Base-by-base conservation (phyloP, 768 basidiomycete species). In the Russula ochroleuca region DNA sequence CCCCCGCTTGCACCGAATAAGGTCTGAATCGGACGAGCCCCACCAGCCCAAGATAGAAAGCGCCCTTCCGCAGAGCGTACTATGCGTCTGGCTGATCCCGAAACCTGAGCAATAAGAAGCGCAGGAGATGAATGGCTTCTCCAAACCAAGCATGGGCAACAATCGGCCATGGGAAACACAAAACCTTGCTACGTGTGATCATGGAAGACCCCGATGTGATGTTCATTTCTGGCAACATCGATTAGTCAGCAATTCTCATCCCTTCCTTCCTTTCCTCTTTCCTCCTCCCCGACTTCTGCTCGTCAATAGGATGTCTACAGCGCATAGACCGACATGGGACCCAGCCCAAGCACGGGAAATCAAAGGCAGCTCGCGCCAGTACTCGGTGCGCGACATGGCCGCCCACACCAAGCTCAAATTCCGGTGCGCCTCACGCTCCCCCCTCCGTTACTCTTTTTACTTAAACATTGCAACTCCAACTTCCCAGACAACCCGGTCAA, bases 321-420 rank as follows among this genome's bases (percentile, higher is more conserved):
- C 91, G 4, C 92, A 94, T 74, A 85, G 92, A 77, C 92, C 92
- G 70, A 95, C 92, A 84, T 98, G 95, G 95, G 92, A 95, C 68
- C 96, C 96, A 2, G 94, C 95, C 0, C 92, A 95, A 75, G 96
- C 92, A 38, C 85, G 86, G 70, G 93, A 97, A 76, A 87, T 93
- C 65, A 93, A 92, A 73, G 90, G 90, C 4, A 93, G 92, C 62
- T 94, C 94, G 57, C 85, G 92, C 63, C 93, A 96, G 72, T 94
- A 87, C 78, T 96, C 94, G 5, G 88, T 92, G 71, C 85, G 91
- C 66, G 94, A 97, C 73, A 90, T 98, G 84, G 92, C 96, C 7
- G 81, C 92, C 2, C 91, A 98, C 74, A 99, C 96, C 1, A 96
- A 97, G 76, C 88, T 99, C 69, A 99, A 99, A 79, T 99, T 99